A percentile compares a stretch with the other conserved stretches of the same genome.
phyloP scores from a whole-genome alignment of 2,329 filamentous ascomycete species.

The Pochonia chlamydosporia region DNA sequence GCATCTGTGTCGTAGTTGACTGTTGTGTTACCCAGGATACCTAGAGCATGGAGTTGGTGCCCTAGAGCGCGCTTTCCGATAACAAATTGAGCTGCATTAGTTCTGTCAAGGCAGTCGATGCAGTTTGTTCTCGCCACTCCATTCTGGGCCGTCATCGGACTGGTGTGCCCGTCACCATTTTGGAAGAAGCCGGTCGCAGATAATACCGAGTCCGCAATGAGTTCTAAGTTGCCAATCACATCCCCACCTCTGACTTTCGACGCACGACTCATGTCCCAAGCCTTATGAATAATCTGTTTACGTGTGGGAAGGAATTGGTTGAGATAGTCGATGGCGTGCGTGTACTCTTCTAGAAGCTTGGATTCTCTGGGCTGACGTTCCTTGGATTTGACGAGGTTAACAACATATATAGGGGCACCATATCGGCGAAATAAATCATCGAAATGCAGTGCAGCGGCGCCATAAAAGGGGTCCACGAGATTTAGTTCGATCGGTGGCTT shows the following conservation, averaged over 20 bases:
- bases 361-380: slow-evolving; percentile 88
- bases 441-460: slow-evolving; percentile 87
- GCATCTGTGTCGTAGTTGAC: slow-evolving; percentile 94
- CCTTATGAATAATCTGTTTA: slow-evolving; percentile 86
- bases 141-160: slow-evolving; percentile 68
- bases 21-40: slow-evolving; percentile 71
- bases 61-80: slow-evolving; percentile 92
- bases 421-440: slow-evolving; percentile 92
- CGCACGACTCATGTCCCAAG: slow-evolving; percentile 97
- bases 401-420: slow-evolving; percentile 81
- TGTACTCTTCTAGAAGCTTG: slow-evolving; percentile 83
- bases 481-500: slow-evolving; percentile 96
- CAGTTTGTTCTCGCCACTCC: slow-evolving; percentile 94
- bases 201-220: slow-evolving; percentile 83
- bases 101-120: slow-evolving; percentile 94
- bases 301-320: slow-evolving; percentile 85
- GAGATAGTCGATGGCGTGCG: slow-evolving; percentile 80
- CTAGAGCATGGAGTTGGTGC: slow-evolving; percentile 85
- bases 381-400: slow-evolving; percentile 86
- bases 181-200: slow-evolving; percentile 88
- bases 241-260: slow-evolving; percentile 89
- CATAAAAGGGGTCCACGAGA: slow-evolving; percentile 93
- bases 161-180: slow-evolving; percentile 70
- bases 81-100: slow-evolving; percentile 96
- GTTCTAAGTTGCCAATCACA: slow-evolving; percentile 86